These are phyloP conservation scores for Alloascoidea africana DNA, from an alignment of 805 yeast species.

Conservation along the genomic window DNA sequence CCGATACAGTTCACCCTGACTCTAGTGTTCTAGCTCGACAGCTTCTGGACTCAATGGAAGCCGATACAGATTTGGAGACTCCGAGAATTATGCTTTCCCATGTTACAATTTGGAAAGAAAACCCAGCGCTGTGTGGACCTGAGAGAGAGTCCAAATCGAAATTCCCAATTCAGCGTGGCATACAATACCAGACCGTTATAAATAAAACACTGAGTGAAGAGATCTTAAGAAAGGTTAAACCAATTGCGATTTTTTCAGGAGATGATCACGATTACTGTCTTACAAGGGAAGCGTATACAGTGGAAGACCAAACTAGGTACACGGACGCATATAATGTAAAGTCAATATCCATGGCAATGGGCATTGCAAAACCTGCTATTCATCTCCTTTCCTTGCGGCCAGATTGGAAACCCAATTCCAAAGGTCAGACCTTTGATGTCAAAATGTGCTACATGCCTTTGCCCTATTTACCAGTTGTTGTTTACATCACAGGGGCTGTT, in stretches of 20 bases:
- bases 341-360: conserved; percentile 72
- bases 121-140: conserved; percentile 47
- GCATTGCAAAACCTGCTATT: conserved; percentile 55
- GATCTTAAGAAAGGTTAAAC: conserved; percentile 35
- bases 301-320: conserved; percentile 4
- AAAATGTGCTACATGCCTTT: background rate
- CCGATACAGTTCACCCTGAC: conserved; percentile 29
- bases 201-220: conserved; percentile 36
- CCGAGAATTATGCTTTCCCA: conserved; percentile 56
- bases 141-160: conserved; percentile 37
- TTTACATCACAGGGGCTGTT: background rate
- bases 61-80: conserved; percentile 12
- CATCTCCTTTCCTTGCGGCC: conserved; percentile 30
- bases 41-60: conserved; percentile 25
- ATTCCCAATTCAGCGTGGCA: conserved; percentile 55
- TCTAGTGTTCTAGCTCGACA: conserved; percentile 25
- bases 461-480: conserved; percentile 2
- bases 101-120: conserved; percentile 51
- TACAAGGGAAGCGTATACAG: conserved; percentile 14
- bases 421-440: background rate
- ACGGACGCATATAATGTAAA: conserved; percentile 64
- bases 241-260: conserved; percentile 52
- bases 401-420: background rate
- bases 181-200: conserved; percentile 65
- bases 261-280: conserved; percentile 83